These are phyloP conservation scores for Hibiscus syriacus DNA, from an alignment of 345 rosid species.

Conservation along the genomic window DNA sequence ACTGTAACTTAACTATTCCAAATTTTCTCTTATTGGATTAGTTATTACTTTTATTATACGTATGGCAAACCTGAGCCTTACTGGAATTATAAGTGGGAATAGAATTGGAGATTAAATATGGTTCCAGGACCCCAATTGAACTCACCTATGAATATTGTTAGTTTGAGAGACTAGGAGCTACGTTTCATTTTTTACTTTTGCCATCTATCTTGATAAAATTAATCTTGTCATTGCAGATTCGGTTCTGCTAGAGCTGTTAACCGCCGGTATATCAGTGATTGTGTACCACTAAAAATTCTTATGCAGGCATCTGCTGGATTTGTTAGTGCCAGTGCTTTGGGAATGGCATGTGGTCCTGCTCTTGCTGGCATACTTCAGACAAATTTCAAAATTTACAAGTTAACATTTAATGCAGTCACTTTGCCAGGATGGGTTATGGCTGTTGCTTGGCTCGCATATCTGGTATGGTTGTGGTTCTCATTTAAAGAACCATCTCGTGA, in stretches of 20 bases:
- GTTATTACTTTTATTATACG: background rate
- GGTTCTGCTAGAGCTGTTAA: constrained; percentile 99
- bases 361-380: constrained; percentile 91
- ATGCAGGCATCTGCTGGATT: constrained; percentile 99
- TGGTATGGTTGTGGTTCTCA: constrained; percentile 74
- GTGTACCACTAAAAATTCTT: constrained; percentile 81
- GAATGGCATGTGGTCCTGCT: constrained; percentile 99
- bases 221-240: constrained; percentile 41
- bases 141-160: background rate
- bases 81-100: background rate
- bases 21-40: background rate
- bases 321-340: constrained; percentile 99
- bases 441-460: constrained; percentile 78
- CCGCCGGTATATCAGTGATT: constrained; percentile 93
- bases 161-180: background rate
- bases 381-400: constrained; percentile 68
- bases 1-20: background rate
- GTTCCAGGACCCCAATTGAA: background rate
- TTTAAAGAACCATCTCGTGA: constrained; percentile 81
- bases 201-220: constrained; percentile 4
- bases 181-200: background rate
- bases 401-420: constrained; percentile 79
- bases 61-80: background rate
- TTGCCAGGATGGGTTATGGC: constrained; percentile 99
- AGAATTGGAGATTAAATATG: background rate